phyloP scores from a whole-genome alignment of 2,329 filamentous ascomycete genomes.

The Immersiporthe knoxdaviesiana region DNA sequence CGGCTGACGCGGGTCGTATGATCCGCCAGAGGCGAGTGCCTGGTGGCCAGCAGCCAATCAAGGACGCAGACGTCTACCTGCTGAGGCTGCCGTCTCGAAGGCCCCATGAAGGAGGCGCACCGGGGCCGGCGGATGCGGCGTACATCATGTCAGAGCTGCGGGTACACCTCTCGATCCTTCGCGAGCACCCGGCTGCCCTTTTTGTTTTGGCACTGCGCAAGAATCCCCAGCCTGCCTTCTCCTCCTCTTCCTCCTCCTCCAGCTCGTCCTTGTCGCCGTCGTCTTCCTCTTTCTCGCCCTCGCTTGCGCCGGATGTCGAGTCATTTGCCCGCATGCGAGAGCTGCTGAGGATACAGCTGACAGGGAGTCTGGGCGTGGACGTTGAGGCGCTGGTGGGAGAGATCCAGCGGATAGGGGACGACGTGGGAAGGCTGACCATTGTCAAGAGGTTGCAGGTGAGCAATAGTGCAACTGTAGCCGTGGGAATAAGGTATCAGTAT shows the following conservation, averaged over 20 bases:
- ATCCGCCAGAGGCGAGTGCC: not conserved
- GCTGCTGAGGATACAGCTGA: not conserved
- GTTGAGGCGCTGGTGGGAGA: not conserved
- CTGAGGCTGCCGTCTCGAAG: not conserved
- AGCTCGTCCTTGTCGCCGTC: no score
- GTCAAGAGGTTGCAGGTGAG: not conserved
- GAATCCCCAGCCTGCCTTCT: not conserved
- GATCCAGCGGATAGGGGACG: not conserved
- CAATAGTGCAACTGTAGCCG: not conserved
- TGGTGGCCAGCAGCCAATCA: not conserved
- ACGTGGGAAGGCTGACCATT: not conserved
- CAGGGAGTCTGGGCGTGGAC: not conserved
- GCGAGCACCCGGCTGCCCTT: not conserved
- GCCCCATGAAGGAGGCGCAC: not conserved
- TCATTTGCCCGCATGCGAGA: not conserved
- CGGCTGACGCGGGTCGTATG: not conserved
- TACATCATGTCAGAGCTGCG: not conserved
- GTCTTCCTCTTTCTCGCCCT: not conserved
- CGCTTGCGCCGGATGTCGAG: not conserved
- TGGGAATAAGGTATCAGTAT: conserved; percentile 1
- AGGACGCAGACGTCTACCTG: not conserved
- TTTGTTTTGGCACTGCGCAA: not conserved
- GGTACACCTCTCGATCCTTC: not conserved
- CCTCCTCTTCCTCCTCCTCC: no score
- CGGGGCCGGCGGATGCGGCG: not conserved